Conservation (phyloP, 2,329 filamentous ascomycete species). For the Berkeleyomyces rouxiae region DNA sequence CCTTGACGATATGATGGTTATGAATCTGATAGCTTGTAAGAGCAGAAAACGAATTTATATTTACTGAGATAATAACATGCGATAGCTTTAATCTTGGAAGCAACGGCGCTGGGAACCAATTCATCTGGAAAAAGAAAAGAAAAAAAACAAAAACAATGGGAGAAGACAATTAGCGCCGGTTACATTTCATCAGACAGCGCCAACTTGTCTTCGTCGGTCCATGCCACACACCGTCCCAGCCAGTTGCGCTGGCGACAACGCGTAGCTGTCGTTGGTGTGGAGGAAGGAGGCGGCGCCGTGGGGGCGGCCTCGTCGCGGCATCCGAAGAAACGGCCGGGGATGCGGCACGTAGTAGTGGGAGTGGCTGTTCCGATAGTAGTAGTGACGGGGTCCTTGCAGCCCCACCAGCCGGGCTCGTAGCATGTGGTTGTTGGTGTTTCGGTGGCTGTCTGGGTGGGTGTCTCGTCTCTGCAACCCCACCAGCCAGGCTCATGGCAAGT, state of each 20-base stretch:
- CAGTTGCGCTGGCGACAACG: constrained; percentile 24
- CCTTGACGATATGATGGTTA: neutral
- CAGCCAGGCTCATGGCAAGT: constrained; percentile 14
- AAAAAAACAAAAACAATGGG: neutral
- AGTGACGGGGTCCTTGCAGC: constrained; percentile 36
- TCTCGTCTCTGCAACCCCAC: constrained; percentile 16
- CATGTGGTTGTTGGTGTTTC: constrained; percentile 36
- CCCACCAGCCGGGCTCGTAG: constrained; percentile 48
- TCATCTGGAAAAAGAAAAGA: neutral
- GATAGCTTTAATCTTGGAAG: neutral
- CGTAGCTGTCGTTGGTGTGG: constrained; percentile 17
- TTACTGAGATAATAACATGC: neutral
- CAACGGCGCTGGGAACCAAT: neutral
- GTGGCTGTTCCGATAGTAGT: constrained; percentile 20
- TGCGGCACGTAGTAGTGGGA: constrained; percentile 24
- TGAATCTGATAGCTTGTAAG: neutral
- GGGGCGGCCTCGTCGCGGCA: constrained; percentile 26
- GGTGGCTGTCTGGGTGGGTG: constrained; percentile 22
- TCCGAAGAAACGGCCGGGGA: constrained; percentile 33
- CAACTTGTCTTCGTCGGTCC: constrained; percentile 18
- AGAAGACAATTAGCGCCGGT: neutral
- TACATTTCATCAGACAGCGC: constrained; percentile 21
- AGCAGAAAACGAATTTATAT: neutral
- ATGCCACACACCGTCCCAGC: constrained; percentile 27
- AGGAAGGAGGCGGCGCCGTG: constrained; percentile 16